These are phyloP conservation scores for Diplocarpon mali DNA, from an alignment of 2,329 filamentous ascomycete genomes.

Conservation along the genomic window DNA sequence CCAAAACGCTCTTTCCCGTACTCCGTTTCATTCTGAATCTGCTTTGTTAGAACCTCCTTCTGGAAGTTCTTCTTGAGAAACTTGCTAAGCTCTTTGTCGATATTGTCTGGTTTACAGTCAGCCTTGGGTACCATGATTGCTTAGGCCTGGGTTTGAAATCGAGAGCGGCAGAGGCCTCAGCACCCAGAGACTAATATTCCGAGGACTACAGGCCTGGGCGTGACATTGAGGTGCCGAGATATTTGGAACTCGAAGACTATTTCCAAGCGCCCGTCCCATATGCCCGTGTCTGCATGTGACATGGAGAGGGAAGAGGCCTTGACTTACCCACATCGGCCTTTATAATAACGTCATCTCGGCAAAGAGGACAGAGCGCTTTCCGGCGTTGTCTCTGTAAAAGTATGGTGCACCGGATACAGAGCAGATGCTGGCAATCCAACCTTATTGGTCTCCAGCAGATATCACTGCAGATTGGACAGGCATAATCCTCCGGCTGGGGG, in stretches of 20 bases:
- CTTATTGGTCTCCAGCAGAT: conserved; percentile 76
- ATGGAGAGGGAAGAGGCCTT: neutral
- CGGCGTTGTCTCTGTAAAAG: conserved; percentile 58
- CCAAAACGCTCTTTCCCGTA: conserved; percentile 65
- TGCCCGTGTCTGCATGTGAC: neutral
- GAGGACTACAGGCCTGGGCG: no score
- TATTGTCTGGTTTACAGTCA: conserved; percentile 39
- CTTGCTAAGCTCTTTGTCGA: conserved; percentile 56
- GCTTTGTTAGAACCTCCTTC: conserved; percentile 55
- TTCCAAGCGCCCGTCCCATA: no score
- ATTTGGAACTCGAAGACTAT: no score
- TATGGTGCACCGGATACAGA: conserved; percentile 76
- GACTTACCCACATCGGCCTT: conserved; percentile 52
- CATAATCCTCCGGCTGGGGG: conserved; percentile 74
- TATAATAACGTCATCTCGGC: conserved; percentile 60
- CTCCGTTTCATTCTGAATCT: conserved; percentile 62
- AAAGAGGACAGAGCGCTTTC: conserved; percentile 65
- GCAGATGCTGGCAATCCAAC: conserved; percentile 63
- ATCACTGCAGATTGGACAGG: conserved; percentile 68
- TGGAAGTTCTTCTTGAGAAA: conserved; percentile 71
- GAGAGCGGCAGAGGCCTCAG: neutral
- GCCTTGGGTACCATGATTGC: conserved; percentile 1
- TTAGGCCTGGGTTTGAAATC: neutral
- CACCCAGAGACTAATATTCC: no score
- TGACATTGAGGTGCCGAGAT: no score